phyloP scores from a whole-genome alignment of 2,329 filamentous ascomycete genomes.

The Pseudogymnoascus sp. region DNA sequence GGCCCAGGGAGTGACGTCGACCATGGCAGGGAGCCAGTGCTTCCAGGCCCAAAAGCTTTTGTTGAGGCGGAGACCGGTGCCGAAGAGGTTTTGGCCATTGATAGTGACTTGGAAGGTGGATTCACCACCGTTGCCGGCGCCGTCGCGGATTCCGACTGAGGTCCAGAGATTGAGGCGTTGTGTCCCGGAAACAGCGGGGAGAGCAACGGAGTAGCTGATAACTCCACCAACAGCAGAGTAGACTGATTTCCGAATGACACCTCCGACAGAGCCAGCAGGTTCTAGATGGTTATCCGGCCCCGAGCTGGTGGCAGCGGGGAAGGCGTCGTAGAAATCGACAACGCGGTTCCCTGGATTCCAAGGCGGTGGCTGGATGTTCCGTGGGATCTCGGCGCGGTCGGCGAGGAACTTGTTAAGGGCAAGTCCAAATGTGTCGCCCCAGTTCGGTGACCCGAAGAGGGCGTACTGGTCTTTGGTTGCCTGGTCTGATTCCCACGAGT shows the following conservation, averaged over 20 bases:
- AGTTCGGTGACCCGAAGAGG: conserved; percentile 17
- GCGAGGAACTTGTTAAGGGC: conserved; percentile 17
- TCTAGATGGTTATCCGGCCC: conserved; percentile 18
- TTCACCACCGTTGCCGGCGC: conserved; percentile 18
- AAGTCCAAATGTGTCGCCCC: conserved; percentile 17
- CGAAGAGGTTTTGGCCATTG: conserved; percentile 16
- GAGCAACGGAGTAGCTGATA: conserved; percentile 14
- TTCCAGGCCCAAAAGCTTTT: conserved; percentile 19
- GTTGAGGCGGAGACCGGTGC: conserved; percentile 14
- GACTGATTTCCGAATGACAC: conserved; percentile 15
- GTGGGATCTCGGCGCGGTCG: conserved; percentile 15
- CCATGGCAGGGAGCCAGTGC: conserved; percentile 18
- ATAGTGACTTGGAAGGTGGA: conserved; percentile 16
- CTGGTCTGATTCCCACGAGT: conserved; percentile 18
- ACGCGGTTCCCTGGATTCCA: conserved; percentile 17
- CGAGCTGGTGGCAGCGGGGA: conserved; percentile 11
- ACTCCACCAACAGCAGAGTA: conserved; percentile 17
- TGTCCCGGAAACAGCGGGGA: conserved; percentile 13
- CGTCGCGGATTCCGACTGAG: conserved; percentile 19
- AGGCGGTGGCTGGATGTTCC: conserved; percentile 15
- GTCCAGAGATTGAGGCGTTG: conserved; percentile 20
- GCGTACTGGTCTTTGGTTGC: conserved; percentile 18
- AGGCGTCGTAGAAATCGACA: conserved; percentile 17
- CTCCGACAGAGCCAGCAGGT: conserved; percentile 15
- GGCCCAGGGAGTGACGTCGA: conserved; percentile 18